Evolutionary conservation across 2,329 filamentous ascomycete genomes (phyloP).

Genomic region (Pseudogymnoascus sp.): DNA sequence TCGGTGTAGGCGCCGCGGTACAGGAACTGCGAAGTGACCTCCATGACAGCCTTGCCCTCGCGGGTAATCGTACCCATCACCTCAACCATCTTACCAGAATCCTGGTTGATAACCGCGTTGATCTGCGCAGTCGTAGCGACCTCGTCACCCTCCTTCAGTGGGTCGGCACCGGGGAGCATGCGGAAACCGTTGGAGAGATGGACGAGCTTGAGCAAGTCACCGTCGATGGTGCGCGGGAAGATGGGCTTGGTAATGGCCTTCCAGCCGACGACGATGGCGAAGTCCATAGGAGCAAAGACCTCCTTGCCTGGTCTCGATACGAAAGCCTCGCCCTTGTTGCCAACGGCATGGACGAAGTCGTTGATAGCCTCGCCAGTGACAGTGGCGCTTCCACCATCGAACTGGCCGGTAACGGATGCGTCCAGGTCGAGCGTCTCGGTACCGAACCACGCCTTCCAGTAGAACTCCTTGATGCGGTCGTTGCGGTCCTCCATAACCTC

Average conservation of each 20-base stretch:
- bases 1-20: conserved; percentile 91
- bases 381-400: conserved; percentile 79
- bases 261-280: conserved; percentile 95
- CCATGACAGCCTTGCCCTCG: conserved; percentile 81
- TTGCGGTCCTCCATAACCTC: conserved; percentile 96
- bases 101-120: conserved; percentile 96
- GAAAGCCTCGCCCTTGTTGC: conserved; percentile 95
- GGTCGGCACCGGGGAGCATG: conserved; percentile 93
- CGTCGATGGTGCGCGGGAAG: conserved; percentile 92
- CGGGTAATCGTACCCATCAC: conserved; percentile 95
- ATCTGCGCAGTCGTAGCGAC: conserved; percentile 90
- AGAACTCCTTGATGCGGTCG: conserved; percentile 98
- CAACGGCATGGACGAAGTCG: conserved; percentile 97
- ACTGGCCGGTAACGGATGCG: conserved; percentile 74
- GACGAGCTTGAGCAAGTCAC: conserved; percentile 90
- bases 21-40: conserved; percentile 96
- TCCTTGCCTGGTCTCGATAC: conserved; percentile 92
- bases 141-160: conserved; percentile 89
- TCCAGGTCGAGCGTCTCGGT: conserved; percentile 77
- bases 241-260: conserved; percentile 99
- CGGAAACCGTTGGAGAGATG: conserved; percentile 97
- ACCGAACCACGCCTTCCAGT: conserved; percentile 97
- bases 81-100: conserved; percentile 98
- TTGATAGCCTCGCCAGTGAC: conserved; percentile 92
- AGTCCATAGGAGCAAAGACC: conserved; percentile 96